Percentiles rank a stretch among this genome's conserved stretches.
These are phyloP conservation scores for Trichothecium sympodiale DNA, from an alignment of 2,329 filamentous ascomycete species.

Conservation along the genomic window DNA sequence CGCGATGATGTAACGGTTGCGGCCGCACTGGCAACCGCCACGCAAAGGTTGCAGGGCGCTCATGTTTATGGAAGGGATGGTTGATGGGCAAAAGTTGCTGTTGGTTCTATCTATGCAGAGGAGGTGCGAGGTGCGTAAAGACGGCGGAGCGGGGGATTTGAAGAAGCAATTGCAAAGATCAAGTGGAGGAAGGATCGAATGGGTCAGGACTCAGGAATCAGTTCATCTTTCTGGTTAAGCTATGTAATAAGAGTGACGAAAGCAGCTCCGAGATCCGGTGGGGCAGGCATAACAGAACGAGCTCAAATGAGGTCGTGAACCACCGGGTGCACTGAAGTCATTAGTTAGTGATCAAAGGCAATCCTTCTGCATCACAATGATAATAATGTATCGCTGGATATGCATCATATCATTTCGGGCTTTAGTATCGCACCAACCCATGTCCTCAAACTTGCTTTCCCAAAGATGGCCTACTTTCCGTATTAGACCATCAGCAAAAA, in stretches of 20 bases:
- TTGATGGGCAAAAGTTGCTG: neutral
- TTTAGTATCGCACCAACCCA: no score
- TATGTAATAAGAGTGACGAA: constrained; percentile 1
- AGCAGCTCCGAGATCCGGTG: neutral
- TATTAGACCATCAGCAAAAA: no score
- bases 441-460: no score
- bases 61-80: constrained; percentile 24
- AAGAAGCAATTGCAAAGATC: neutral
- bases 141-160: neutral
- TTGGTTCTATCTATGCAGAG: neutral
- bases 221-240: neutral
- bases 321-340: no score
- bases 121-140: neutral
- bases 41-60: constrained; percentile 44
- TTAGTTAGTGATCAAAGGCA: no score
- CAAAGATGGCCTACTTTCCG: no score
- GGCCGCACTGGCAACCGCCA: constrained; percentile 75
- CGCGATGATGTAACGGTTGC: constrained; percentile 69
- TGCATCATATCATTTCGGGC: no score
- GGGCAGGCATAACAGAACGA: no score
- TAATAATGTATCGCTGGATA: no score
- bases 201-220: neutral
- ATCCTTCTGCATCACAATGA: no score
- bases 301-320: no score
- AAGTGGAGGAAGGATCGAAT: neutral